Evolutionary conservation across 306 rosid genomes (phyloP), one percentile per base, ranked within the genome.

Genomic region (Vigna nakashimae): DNA sequence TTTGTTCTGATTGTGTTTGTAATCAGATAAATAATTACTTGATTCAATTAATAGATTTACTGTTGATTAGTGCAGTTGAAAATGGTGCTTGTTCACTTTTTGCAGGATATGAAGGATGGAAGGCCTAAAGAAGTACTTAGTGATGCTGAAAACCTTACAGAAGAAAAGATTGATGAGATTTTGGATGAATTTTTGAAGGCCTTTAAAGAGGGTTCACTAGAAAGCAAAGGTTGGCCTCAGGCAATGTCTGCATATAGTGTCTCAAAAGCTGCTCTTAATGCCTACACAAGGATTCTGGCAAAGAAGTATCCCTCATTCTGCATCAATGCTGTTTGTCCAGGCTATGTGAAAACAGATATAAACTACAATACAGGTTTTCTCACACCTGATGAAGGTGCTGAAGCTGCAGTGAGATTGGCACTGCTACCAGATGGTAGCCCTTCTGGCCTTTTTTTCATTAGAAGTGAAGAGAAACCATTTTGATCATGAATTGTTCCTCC

Each of bases 361-460:
- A 90, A 66, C 48, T 2, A 1, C 17, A 82, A 82, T 16, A 59
- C 76, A 4, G 91, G 91, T 1, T 0, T 2, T 65, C 58, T 87
- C 12, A 24, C 88, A 14, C 82, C 83, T 15, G 91, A 88, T 68
- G 96, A 90, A 80, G 91, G 91, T 32, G 90, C 86, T 75, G 83
- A 80, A 32, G 30, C 80, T 51, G 74, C 49, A 16, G 90, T 86
- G 46, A 86, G 79, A 75, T 81, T 91, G 77, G 96, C 90, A 5
- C 69, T 87, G 83, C 62, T 84, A 13, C 84, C 79, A 2, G 1
- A 26, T 53, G 84, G 62, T 10, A 84, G 72, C 10, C 53, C 75
- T 79, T 79, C 84, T 46, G 84, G 87, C 5, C 82, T 58, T 63
- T 87, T 83, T n/a, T 32, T 48, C 66, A 12, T 0, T 11, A 22